phyloP scores from a whole-genome alignment of 257 asterid genomes.

The Salvia miltiorrhiza region DNA sequence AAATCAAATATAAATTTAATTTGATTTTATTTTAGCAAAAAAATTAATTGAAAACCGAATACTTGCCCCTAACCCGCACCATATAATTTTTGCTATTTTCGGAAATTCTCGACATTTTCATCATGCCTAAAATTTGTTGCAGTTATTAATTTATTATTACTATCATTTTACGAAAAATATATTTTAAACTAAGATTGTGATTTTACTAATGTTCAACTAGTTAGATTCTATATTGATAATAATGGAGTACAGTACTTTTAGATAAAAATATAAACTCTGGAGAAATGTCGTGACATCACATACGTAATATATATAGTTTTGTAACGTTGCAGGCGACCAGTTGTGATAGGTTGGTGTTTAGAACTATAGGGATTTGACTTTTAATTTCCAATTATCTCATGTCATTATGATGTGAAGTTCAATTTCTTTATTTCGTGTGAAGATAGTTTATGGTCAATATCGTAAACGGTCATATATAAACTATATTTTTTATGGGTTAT shows the following conservation, averaged over 20 bases:
- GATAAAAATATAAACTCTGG: neutral
- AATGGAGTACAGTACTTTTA: neutral
- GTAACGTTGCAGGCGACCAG: constrained; percentile 28
- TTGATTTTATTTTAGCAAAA: too few relatives aligned
- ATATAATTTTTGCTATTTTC: too few relatives aligned
- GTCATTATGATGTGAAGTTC: constrained; percentile 20
- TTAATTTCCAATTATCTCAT: constrained; percentile 17
- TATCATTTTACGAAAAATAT: too few relatives aligned
- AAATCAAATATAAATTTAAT: too few relatives aligned
- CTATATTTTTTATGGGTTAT: too few relatives aligned
- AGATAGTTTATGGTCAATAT: constrained; percentile 6
- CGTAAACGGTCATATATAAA: neutral
- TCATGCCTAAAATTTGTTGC: too few relatives aligned
- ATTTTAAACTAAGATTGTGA: too few relatives aligned
- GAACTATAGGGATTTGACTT: constrained; percentile 18
- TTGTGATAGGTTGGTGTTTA: constrained; percentile 24
- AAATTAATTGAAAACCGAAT: too few relatives aligned
- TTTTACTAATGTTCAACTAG: neutral
- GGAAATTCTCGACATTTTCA: too few relatives aligned
- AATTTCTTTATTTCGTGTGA: neutral
- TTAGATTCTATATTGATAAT: neutral
- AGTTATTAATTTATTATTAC: too few relatives aligned
- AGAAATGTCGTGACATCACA: neutral
- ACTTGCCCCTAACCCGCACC: too few relatives aligned
- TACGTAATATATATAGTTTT: neutral